Evolutionary conservation across 2,329 filamentous ascomycete species (phyloP).

Genomic region (Aspergillus japonicus): DNA sequence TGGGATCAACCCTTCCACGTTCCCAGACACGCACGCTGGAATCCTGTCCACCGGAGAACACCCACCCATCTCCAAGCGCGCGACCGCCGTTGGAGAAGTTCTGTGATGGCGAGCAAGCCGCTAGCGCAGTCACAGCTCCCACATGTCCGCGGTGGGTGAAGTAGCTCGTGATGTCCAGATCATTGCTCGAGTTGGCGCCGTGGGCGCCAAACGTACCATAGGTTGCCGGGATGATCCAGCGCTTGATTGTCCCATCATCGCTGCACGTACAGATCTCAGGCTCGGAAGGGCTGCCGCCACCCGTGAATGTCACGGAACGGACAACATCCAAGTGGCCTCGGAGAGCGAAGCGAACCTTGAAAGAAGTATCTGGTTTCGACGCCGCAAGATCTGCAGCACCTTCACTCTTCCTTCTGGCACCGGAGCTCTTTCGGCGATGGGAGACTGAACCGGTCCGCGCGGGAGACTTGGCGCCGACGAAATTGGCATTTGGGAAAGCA

Average conservation of each 20-base stretch:
- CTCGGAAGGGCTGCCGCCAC: conserved; percentile 90
- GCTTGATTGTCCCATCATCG: conserved; percentile 93
- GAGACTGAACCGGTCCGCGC: conserved; percentile 62
- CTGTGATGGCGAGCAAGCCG: conserved; percentile 81
- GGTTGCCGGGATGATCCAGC: conserved; percentile 87
- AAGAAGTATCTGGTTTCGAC: conserved; percentile 68
- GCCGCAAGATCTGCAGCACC: conserved; percentile 63
- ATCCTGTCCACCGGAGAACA: conserved; percentile 96
- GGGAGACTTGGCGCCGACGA: conserved; percentile 77
- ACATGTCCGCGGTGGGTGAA: conserved; percentile 94
- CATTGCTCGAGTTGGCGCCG: conserved; percentile 60
- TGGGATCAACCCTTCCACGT: conserved; percentile 87
- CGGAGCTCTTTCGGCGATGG: conserved; percentile 77
- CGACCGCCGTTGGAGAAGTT: conserved; percentile 88
- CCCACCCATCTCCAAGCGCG: conserved; percentile 91
- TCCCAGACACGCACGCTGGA: conserved; percentile 94
- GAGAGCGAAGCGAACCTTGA: conserved; percentile 90
- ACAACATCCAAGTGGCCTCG: conserved; percentile 92
- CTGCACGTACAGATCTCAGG: conserved; percentile 95
- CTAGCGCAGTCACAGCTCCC: conserved; percentile 83
- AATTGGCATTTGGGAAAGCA: conserved; percentile 76
- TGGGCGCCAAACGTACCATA: conserved; percentile 63
- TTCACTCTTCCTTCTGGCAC: conserved; percentile 64
- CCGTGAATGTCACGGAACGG: conserved; percentile 92
- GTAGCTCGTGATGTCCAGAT: conserved; percentile 87